Evolutionary conservation across 768 basidiomycete species (phyloP).

Genomic region (Kwoniella shandongensis): DNA sequence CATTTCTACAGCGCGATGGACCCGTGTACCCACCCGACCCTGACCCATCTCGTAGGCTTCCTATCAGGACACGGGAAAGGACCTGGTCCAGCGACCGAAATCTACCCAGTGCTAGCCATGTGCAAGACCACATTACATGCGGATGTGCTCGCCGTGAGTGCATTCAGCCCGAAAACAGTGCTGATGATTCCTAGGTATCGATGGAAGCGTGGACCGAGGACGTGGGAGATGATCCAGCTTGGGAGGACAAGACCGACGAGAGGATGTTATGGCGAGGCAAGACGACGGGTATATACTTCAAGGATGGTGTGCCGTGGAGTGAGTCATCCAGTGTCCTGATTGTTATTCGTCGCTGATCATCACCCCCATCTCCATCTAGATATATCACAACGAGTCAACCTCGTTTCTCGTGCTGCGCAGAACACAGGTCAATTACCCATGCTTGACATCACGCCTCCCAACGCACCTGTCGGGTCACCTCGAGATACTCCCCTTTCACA

Average conservation of each 20-base stretch:
- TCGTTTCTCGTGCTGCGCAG: constrained; percentile 32
- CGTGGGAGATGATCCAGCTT: constrained; percentile 41
- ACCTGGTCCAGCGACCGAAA: constrained; percentile 44
- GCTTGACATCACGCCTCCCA: constrained; percentile 19
- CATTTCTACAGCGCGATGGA: constrained; percentile 40
- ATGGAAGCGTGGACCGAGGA: constrained; percentile 50
- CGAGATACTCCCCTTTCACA: constrained; percentile 16
- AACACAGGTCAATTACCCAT: constrained; percentile 32
- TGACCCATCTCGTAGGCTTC: constrained; percentile 43
- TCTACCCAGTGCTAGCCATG: constrained; percentile 48
- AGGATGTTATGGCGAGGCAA: constrained; percentile 49
- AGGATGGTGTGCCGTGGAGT: constrained; percentile 46
- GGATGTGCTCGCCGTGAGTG: constrained; percentile 41
- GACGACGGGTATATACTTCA: constrained; percentile 49
- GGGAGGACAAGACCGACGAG: constrained; percentile 47
- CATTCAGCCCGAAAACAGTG: constrained; percentile 15
- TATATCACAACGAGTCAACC: constrained; percentile 48
- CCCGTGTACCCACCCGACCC: constrained; percentile 47
- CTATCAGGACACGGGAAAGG: constrained; percentile 46
- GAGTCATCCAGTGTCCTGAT: constrained; percentile 4
- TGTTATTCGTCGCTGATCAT: background rate
- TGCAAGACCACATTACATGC: constrained; percentile 49
- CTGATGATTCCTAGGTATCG: constrained; percentile 34
- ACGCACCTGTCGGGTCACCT: constrained; percentile 32
- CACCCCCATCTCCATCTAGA: constrained; percentile 18